Evolutionary conservation across 345 rosid genomes (phyloP).

Genomic region (Raphanus raphanistrum): DNA sequence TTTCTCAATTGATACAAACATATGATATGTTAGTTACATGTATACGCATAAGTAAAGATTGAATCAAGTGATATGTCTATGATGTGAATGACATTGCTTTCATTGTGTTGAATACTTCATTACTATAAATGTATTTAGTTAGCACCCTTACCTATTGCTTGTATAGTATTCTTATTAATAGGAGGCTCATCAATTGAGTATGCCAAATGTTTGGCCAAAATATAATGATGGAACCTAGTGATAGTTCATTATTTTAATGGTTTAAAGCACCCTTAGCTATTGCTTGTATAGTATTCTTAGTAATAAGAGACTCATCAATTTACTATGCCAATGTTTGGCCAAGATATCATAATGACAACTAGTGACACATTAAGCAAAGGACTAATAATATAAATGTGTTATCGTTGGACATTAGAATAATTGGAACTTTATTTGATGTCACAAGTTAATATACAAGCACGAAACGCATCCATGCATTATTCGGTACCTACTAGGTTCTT

Average conservation of each 20-base stretch:
- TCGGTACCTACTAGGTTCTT: slow-evolving; percentile 2
- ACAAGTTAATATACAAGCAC: background rate
- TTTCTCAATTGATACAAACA: slow-evolving; percentile 11
- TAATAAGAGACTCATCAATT: background rate
- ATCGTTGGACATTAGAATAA: background rate
- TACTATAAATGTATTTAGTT: background rate
- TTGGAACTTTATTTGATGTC: background rate
- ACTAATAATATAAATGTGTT: background rate
- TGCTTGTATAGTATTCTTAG: slow-evolving; percentile 7
- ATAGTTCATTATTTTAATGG: background rate
- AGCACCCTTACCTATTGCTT: slow-evolving; percentile 20
- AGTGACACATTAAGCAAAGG: background rate
- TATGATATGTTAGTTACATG: slow-evolving; percentile 7
- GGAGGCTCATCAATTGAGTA: background rate
- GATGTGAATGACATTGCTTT: slow-evolving; percentile 18
- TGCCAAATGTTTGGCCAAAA: background rate
- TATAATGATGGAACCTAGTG: slow-evolving; percentile 3
- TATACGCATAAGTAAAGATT: slow-evolving; percentile 17
- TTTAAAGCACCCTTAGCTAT: slow-evolving; percentile 6
- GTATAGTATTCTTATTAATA: background rate
- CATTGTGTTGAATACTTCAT: background rate
- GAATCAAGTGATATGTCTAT: background rate
- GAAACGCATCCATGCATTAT: slow-evolving; percentile 10
- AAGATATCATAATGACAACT: background rate
- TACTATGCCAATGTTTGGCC: slow-evolving; percentile 4